These are phyloP conservation scores for Kodamaea plutei DNA, from an alignment of 1,139 yeast genomes.

Conservation along the genomic window DNA sequence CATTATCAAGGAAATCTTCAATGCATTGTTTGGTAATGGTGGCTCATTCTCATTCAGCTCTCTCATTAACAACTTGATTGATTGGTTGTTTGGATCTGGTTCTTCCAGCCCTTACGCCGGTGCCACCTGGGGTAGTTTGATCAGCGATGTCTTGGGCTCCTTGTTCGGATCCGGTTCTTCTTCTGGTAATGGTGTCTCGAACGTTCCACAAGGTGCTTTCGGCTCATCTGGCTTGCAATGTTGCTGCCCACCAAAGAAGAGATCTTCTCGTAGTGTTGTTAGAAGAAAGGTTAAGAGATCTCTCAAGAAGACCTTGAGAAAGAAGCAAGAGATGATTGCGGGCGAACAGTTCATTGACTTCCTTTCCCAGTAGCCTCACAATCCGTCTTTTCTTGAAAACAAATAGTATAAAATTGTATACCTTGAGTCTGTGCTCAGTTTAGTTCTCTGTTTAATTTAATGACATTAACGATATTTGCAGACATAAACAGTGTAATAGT, in stretches of 20 bases:
- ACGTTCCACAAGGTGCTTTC: constrained; percentile 11
- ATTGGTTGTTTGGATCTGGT: constrained; percentile 11
- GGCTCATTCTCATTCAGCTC: constrained; percentile 8
- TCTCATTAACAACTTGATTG: constrained; percentile 6
- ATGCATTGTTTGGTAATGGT: constrained; percentile 13
- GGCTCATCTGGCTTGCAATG: constrained; percentile 14
- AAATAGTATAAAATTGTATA: constrained; percentile 1
- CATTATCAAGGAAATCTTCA: constrained; percentile 9
- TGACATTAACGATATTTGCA: constrained; percentile 4
- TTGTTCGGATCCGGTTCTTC: constrained; percentile 13
- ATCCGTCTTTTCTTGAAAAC: neutral
- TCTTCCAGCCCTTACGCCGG: constrained; percentile 1
- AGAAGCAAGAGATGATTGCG: constrained; percentile 13
- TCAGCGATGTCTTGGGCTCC: constrained; percentile 11
- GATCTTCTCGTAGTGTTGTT: constrained; percentile 18
- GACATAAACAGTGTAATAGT: too few species aligned
- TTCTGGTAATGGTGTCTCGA: constrained; percentile 9
- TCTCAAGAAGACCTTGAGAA: constrained; percentile 15
- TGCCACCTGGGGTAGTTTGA: constrained; percentile 7
- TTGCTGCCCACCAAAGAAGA: constrained; percentile 18
- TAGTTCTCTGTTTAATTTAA: constrained; percentile 5
- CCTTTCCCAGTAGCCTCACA: constrained; percentile 5
- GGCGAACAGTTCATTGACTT: constrained; percentile 13
- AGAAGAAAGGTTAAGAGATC: constrained; percentile 17
- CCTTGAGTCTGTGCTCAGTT: constrained; percentile 3